phyloP scores from a whole-genome alignment of 163 green algal genomes.

The Trebouxiophyceae sp. region DNA sequence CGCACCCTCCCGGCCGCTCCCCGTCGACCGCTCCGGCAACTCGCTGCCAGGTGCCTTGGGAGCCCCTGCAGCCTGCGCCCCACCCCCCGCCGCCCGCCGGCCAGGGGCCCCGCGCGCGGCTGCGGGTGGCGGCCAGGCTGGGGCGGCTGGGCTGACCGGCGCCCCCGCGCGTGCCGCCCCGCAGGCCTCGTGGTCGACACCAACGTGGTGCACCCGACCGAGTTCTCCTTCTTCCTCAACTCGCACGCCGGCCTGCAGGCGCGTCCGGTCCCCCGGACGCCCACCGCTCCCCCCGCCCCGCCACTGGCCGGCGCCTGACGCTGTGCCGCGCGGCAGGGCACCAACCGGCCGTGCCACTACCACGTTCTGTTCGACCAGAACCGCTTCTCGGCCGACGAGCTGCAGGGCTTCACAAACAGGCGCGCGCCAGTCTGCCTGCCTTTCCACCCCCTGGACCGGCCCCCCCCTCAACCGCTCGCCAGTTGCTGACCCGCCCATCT shows the following conservation, averaged over 20 bases:
- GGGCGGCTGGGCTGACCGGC: no score
- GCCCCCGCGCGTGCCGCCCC: no score
- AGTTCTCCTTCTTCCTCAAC: conserved; percentile 85
- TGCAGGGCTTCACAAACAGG: conserved; percentile 78
- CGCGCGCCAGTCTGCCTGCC: background rate
- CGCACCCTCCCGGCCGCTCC: no score
- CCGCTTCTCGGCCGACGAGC: conserved; percentile 57
- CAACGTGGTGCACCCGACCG: conserved; percentile 48
- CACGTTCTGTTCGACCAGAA: conserved; percentile 84
- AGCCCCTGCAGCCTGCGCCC: no score
- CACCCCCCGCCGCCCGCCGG: no score
- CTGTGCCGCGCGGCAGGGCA: conserved; percentile 38
- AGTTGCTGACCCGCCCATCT: background rate
- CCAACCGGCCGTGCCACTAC: conserved; percentile 64
- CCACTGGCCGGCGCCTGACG: no score
- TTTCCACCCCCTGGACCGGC: background rate
- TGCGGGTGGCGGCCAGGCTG: no score
- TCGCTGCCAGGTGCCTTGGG: no score
- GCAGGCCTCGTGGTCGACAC: conserved; percentile 72
- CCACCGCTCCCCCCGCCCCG: no score
- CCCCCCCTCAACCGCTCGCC: background rate
- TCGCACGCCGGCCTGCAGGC: conserved; percentile 59
- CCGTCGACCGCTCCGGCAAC: no score
- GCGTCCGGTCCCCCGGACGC: no score
- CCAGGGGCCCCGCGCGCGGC: no score